These are phyloP conservation scores for Bolboschoenus planiculmis DNA, from an alignment of 176 grass and related monocot species.

Conservation along the genomic window DNA sequence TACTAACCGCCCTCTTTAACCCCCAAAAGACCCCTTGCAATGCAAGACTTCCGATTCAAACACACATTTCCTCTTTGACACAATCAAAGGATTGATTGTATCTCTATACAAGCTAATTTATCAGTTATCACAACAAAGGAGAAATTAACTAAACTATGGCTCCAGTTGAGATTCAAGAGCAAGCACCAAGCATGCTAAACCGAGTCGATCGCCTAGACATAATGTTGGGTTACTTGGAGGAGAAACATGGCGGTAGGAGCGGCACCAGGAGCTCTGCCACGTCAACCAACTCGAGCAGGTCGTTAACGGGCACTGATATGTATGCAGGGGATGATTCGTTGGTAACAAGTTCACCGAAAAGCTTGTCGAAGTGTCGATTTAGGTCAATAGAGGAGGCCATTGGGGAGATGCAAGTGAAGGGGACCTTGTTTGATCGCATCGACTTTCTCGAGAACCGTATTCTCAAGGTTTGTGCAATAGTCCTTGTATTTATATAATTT, in stretches of 20 bases:
- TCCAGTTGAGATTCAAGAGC: conserved; percentile 2
- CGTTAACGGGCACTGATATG: background rate
- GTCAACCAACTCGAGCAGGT: conserved; percentile 8
- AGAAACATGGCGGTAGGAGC: conserved; percentile 15
- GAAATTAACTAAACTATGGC: background rate
- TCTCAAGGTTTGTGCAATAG: conserved; percentile 21
- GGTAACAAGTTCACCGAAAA: conserved; percentile 27
- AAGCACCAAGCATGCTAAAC: conserved; percentile 36
- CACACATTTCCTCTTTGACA: background rate
- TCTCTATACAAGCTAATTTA: too few species aligned
- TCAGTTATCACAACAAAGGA: background rate
- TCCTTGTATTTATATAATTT: background rate
- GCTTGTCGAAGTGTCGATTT: conserved; percentile 2
- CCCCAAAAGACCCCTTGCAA: background rate
- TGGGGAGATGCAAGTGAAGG: conserved; percentile 34
- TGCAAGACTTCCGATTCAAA: background rate
- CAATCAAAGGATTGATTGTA: background rate
- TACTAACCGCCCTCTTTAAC: background rate
- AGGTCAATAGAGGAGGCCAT: conserved; percentile 33
- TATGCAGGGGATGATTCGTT: conserved; percentile 19
- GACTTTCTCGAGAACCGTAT: conserved; percentile 31
- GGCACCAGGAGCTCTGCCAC: conserved; percentile 1
- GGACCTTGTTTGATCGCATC: conserved; percentile 39
- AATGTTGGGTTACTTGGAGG: conserved; percentile 53
- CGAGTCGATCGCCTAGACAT: conserved; percentile 55